These are phyloP conservation scores for Penicillium cinerascens DNA, from an alignment of 495 filamentous ascomycete genomes.

Conservation along the genomic window DNA sequence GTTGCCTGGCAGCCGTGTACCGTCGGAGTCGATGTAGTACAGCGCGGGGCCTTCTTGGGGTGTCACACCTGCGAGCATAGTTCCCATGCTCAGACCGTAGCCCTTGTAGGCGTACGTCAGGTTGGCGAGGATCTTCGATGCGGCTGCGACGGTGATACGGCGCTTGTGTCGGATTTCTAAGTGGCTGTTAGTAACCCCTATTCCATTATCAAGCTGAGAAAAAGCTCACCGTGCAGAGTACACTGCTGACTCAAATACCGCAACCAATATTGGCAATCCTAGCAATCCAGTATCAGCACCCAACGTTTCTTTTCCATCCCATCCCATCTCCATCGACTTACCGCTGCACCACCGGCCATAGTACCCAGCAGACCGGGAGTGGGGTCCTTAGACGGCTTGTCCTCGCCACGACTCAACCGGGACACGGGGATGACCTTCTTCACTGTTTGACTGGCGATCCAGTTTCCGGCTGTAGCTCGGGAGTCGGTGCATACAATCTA, in stretches of 20 bases:
- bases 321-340: constrained; percentile 37
- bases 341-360: constrained; percentile 96
- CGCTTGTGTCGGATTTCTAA: constrained; percentile 93
- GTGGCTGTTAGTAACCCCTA: constrained; percentile 4
- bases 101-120: constrained; percentile 98
- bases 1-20: constrained; percentile 87
- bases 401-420: constrained; percentile 45
- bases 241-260: constrained; percentile 98
- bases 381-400: constrained; percentile 68
- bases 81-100: constrained; percentile 96
- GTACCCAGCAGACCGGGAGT: constrained; percentile 80
- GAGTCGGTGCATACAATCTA: constrained; percentile 95
- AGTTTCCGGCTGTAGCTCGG: constrained; percentile 91
- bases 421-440: constrained; percentile 88
- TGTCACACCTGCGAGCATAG: constrained; percentile 95
- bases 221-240: constrained; percentile 73
- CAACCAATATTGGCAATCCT: constrained; percentile 99
- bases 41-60: constrained; percentile 93
- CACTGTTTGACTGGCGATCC: constrained; percentile 98
- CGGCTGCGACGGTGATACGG: constrained; percentile 93
- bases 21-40: constrained; percentile 99
- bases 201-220: not conserved
- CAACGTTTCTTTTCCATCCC: not conserved
- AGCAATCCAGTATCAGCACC: constrained; percentile 17
- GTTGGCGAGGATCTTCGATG: constrained; percentile 97